Evolutionary conservation across 495 filamentous ascomycete genomes (phyloP), one percentile per base, ranked within the genome.

Genomic region (Darksidea phi): DNA sequence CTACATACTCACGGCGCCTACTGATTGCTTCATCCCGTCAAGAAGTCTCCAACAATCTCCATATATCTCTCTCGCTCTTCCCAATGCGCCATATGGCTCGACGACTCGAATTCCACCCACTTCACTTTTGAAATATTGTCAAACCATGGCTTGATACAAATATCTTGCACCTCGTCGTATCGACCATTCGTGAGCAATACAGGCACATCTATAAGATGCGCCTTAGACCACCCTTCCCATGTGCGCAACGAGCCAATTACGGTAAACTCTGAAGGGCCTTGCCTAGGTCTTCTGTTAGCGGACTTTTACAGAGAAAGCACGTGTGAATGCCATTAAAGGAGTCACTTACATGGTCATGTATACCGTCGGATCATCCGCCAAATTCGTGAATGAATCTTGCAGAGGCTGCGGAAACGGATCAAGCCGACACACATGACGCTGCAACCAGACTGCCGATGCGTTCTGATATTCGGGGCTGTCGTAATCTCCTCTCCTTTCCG

Each of bases 101-200:
- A 73, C n/a, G 74, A 63, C 6, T 71, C 71, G 17, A 80, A 68
- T 5, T 63, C 71, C 8, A 80, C 65, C 80, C 79, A 83, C 50
- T 74, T 79, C 12, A 76, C 77, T 20, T 76, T 77, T 10, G 61
- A 21, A 24, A 78, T 77, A 5, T 68, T 52, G 6, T 73, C 47
- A 48, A 81, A 82, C 66, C 76, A 83, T 0, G 79, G 75, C 49
- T 67, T 64, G 36, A 77, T 69, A 4, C 70, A 68, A 1, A 71
- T 67, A 56, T 82, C 80, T 49, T 77, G 73, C 1, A 76, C 76
- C 53, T 79, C 76, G 47, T 84, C 81, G 38, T 79, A 75, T 0
- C 70, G 59, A 1, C 80, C 81, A 53, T 84, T 83, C 23, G 79
- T 72, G 1, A 84, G 61, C 6, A 83, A 68, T 6, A 76, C 78